A percentile compares a stretch with the other conserved stretches of the same genome.
Conservation (phyloP, 2,329 filamentous ascomycete species). For the Apiospora arundinis region DNA sequence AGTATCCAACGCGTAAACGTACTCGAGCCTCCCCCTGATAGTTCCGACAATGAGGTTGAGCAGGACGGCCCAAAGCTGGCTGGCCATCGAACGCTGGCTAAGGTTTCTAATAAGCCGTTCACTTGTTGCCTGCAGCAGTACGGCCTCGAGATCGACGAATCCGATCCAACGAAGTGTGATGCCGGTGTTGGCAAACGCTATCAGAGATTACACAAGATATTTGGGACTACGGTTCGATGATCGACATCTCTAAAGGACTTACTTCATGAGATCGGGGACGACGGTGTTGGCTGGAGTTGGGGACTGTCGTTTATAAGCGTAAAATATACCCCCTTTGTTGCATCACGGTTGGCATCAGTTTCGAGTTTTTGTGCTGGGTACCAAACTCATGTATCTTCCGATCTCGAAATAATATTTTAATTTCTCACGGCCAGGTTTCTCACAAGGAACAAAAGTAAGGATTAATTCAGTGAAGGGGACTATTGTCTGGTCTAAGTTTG, state of each 20-base stretch:
- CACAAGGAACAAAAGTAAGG: not conserved
- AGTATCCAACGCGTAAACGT: slow-evolving; percentile 31
- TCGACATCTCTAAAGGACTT: too few species aligned
- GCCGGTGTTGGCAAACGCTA: slow-evolving; percentile 57
- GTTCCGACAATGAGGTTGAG: slow-evolving; percentile 37
- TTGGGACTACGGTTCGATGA: slow-evolving; percentile 63
- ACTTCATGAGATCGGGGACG: not conserved
- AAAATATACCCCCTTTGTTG: not conserved
- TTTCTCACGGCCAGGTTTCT: not conserved
- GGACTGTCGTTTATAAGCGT: not conserved
- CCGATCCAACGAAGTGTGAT: slow-evolving; percentile 50
- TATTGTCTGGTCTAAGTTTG: not conserved
- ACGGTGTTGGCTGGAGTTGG: not conserved
- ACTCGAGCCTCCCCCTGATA: slow-evolving; percentile 45
- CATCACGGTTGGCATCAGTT: not conserved
- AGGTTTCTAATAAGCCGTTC: slow-evolving; percentile 65
- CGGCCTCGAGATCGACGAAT: slow-evolving; percentile 57
- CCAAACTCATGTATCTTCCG: not conserved
- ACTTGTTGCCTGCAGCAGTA: slow-evolving; percentile 76
- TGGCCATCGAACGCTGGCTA: slow-evolving; percentile 26
- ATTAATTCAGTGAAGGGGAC: not conserved
- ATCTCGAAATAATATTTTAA: not conserved
- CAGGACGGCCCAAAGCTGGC: not conserved
- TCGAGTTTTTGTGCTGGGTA: not conserved
- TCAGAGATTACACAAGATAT: slow-evolving; percentile 69